Evolutionary conservation across 2,329 filamentous ascomycete species (phyloP).

Genomic region (Hypoxylon sp.): DNA sequence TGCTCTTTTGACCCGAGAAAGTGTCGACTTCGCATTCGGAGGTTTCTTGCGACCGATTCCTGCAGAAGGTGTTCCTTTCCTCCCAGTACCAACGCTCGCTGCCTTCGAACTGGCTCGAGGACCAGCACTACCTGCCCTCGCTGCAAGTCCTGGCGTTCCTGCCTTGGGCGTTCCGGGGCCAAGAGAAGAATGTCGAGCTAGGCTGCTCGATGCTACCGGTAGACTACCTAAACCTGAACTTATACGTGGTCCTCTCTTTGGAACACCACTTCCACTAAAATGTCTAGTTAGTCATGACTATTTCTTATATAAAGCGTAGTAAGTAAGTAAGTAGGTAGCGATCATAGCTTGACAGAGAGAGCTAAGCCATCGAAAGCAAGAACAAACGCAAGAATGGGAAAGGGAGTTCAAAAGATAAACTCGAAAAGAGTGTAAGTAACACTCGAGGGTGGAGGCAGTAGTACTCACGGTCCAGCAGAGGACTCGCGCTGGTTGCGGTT

Average conservation of each 20-base stretch:
- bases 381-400: slow-evolving; percentile 3
- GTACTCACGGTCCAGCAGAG: slow-evolving; percentile 67
- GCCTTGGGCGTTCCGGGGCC: slow-evolving; percentile 75
- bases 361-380: neutral
- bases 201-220: slow-evolving; percentile 68
- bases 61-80: slow-evolving; percentile 61
- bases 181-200: slow-evolving; percentile 74
- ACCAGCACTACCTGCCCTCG: slow-evolving; percentile 72
- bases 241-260: slow-evolving; percentile 68
- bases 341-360: neutral
- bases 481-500: slow-evolving; percentile 68
- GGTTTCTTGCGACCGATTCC: slow-evolving; percentile 56
- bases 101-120: slow-evolving; percentile 68
- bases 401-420: neutral
- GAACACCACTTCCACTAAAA: slow-evolving; percentile 56
- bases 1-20: slow-evolving; percentile 74
- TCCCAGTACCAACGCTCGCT: slow-evolving; percentile 57
- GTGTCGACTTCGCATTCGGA: slow-evolving; percentile 67
- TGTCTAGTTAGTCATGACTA: slow-evolving; percentile 23
- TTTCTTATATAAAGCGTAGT: slow-evolving; percentile 15
- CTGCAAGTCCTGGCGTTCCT: slow-evolving; percentile 55
- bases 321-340: neutral
- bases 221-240: slow-evolving; percentile 64
- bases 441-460: slow-evolving; percentile 11
- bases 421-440: neutral